Conservation (phyloP, 352 stramenopile species). For the Globisporangium okanoganense region DNA sequence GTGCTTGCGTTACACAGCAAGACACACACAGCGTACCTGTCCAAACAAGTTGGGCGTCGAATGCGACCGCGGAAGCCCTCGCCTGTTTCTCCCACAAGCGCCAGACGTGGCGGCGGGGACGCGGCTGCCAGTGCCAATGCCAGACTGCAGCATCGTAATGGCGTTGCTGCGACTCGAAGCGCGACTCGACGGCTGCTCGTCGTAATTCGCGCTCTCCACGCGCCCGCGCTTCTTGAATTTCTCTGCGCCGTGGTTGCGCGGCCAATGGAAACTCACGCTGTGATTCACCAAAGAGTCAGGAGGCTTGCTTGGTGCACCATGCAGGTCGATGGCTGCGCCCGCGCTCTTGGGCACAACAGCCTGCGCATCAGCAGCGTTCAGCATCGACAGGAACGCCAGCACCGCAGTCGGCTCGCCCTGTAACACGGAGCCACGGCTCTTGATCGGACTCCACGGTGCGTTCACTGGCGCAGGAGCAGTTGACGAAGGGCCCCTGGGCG, state of each 20-base stretch:
- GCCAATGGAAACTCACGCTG: neutral
- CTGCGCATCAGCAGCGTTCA: neutral
- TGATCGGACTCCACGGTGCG: slow-evolving; percentile 6
- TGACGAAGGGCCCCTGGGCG: neutral
- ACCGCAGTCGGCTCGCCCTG: neutral
- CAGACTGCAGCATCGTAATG: slow-evolving; percentile 11
- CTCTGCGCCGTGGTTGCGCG: slow-evolving; percentile 18
- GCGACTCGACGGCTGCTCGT: slow-evolving; percentile 22
- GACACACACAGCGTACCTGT: slow-evolving; percentile 9
- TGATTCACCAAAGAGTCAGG: neutral
- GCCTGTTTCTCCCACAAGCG: neutral
- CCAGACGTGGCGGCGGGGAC: neutral
- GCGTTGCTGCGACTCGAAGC: slow-evolving; percentile 15
- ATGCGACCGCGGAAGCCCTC: slow-evolving; percentile 17
- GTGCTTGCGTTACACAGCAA: neutral
- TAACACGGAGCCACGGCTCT: neutral
- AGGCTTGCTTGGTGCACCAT: neutral
- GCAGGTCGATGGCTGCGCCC: neutral
- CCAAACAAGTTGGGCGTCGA: slow-evolving; percentile 24
- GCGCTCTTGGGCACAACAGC: neutral
- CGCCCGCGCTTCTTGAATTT: slow-evolving; percentile 57
- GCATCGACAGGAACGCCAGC: slow-evolving; percentile 6
- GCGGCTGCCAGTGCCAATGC: neutral
- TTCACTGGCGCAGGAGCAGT: neutral
- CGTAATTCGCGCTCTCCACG: slow-evolving; percentile 54